Conservation (phyloP, 75 land plant genomes). For the Cryptomeria japonica region DNA sequence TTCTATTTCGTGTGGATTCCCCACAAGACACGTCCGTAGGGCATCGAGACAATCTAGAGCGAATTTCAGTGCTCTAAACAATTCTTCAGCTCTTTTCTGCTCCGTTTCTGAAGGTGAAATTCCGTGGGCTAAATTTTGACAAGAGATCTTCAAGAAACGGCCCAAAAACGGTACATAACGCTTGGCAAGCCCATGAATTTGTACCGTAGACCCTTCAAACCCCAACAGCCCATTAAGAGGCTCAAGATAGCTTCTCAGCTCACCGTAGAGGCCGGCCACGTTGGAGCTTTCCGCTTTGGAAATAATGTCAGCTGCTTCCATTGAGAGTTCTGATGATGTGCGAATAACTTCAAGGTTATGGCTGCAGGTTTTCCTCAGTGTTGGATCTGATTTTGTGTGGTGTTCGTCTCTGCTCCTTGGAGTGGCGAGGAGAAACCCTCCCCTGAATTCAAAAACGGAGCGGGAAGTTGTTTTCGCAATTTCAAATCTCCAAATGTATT, state of each 20-base stretch:
- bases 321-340: background rate
- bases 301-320: slow-evolving; percentile 1
- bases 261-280: background rate
- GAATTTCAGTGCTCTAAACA: slow-evolving; percentile 21
- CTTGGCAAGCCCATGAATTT: slow-evolving; percentile 28
- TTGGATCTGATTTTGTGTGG: no score
- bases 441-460: no score
- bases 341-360: no score
- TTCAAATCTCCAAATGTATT: no score
- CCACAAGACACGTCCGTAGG: slow-evolving; percentile 27
- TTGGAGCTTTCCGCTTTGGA: background rate
- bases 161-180: slow-evolving; percentile 35
- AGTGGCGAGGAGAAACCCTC: no score
- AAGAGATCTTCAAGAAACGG: slow-evolving; percentile 31
- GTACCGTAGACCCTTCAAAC: background rate
- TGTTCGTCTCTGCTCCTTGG: no score
- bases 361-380: no score
- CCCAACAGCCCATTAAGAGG: background rate
- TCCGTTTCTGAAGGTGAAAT: background rate
- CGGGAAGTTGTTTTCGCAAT: no score
- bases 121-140: slow-evolving; percentile 4
- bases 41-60: slow-evolving; percentile 31
- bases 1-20: slow-evolving; percentile 37
- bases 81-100: slow-evolving; percentile 27
- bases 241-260: background rate